Evolutionary conservation across 2,329 filamentous ascomycete genomes (phyloP).

Genomic region (Paraphaeosphaeria sporulosa): DNA sequence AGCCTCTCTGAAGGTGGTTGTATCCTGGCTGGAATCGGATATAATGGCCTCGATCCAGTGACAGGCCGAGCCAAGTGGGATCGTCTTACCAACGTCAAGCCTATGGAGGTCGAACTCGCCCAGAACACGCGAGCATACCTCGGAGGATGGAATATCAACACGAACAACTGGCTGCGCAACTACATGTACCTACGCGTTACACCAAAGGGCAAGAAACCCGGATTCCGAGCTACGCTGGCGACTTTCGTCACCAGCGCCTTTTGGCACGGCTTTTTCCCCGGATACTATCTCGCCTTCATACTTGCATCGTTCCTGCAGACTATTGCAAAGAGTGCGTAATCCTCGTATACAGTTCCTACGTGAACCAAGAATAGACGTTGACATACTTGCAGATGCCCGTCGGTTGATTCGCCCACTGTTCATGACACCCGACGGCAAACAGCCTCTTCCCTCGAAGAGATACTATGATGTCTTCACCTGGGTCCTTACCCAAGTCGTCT

Average conservation of each 20-base stretch:
- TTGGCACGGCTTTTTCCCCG: conserved; percentile 98
- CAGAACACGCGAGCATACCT: conserved; percentile 94
- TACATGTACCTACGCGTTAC: conserved; percentile 96
- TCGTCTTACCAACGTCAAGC: conserved; percentile 86
- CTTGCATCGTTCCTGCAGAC: conserved; percentile 92
- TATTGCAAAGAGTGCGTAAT: conserved; percentile 83
- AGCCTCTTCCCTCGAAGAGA: conserved; percentile 68
- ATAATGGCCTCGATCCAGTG: conserved; percentile 86
- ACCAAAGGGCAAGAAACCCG: conserved; percentile 92
- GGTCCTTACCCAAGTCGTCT: conserved; percentile 78
- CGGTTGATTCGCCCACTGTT: conserved; percentile 93
- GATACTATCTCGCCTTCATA: conserved; percentile 92
- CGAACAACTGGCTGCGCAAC: conserved; percentile 94
- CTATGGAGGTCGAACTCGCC: conserved; percentile 83
- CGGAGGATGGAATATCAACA: conserved; percentile 98
- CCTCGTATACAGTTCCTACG: not conserved
- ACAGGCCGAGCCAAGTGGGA: conserved; percentile 91
- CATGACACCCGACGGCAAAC: conserved; percentile 74
- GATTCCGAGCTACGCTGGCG: conserved; percentile 90
- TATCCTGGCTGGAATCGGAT: conserved; percentile 91
- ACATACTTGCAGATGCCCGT: conserved; percentile 72
- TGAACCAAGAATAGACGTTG: conserved; percentile 3
- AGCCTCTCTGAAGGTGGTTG: conserved; percentile 90
- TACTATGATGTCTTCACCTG: conserved; percentile 86
- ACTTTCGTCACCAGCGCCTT: conserved; percentile 95